Evolutionary conservation across 2,329 filamentous ascomycete genomes (phyloP).

Genomic region (Cryphonectria naterciae): DNA sequence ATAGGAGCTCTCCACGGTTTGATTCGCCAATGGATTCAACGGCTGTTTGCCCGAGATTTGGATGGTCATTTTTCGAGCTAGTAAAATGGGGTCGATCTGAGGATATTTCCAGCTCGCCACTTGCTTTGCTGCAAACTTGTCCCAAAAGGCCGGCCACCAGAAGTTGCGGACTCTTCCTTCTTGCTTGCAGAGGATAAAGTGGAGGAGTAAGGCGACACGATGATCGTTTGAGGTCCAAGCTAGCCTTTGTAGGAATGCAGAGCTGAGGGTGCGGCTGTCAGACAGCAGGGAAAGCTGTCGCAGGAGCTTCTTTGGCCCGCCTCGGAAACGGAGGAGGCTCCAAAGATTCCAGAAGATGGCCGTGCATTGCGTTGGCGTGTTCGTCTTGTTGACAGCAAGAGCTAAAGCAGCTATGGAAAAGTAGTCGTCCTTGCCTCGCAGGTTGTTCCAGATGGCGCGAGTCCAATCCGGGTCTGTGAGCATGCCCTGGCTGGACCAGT

Average conservation of each 20-base stretch:
- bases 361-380: conserved; percentile 6
- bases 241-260: conserved; percentile 31
- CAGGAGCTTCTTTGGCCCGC: conserved; percentile 29
- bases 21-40: conserved; percentile 3
- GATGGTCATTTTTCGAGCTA: conserved; percentile 14
- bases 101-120: conserved; percentile 14
- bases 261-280: conserved; percentile 25
- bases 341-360: conserved; percentile 32
- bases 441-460: conserved; percentile 24
- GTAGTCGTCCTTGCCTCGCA: conserved; percentile 25
- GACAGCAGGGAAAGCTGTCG: conserved; percentile 30
- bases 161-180: neutral
- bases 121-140: conserved; percentile 30
- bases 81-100: conserved; percentile 12
- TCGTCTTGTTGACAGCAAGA: conserved; percentile 31
- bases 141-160: conserved; percentile 34
- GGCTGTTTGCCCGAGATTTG: neutral
- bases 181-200: conserved; percentile 28
- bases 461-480: conserved; percentile 18
- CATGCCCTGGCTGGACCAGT: conserved; percentile 39
- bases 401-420: conserved; percentile 36
- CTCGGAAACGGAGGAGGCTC: conserved; percentile 30
- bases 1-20: neutral
- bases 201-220: conserved; percentile 30
- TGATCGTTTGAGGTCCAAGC: conserved; percentile 33